Conservation (phyloP, 2,329 filamentous ascomycete genomes). For the Sarocladium brachiariae region DNA sequence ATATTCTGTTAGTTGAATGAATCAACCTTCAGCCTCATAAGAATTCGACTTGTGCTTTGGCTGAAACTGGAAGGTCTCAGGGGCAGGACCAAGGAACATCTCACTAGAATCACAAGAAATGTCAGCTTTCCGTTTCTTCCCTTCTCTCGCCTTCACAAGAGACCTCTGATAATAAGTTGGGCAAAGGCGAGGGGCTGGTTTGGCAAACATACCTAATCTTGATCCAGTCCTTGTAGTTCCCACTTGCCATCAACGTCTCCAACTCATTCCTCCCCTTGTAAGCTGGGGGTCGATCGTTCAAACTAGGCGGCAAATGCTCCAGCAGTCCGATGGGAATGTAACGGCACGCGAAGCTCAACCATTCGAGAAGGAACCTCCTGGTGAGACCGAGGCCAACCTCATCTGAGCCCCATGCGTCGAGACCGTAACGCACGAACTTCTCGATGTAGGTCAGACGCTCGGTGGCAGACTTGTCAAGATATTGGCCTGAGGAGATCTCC, state of each 20-base stretch:
- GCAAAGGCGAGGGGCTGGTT: too few relatives aligned
- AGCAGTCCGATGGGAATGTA: constrained; percentile 88
- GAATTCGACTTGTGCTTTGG: constrained; percentile 96
- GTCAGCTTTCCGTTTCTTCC: too few relatives aligned
- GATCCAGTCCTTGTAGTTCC: constrained; percentile 96
- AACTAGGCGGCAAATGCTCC: constrained; percentile 77
- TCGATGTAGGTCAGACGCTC: constrained; percentile 83
- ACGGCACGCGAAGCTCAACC: constrained; percentile 86
- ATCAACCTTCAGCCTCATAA: constrained; percentile 71
- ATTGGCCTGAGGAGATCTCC: constrained; percentile 86
- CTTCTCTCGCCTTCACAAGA: too few relatives aligned
- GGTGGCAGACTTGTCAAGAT: constrained; percentile 86
- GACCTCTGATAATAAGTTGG: too few relatives aligned
- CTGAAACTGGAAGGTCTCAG: constrained; percentile 86
- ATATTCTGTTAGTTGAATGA: too few relatives aligned
- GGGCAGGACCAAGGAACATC: constrained; percentile 92
- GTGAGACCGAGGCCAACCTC: constrained; percentile 90
- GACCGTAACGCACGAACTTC: constrained; percentile 81
- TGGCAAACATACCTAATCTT: constrained; percentile 79
- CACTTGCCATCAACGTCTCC: constrained; percentile 86
- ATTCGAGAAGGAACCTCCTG: constrained; percentile 87
- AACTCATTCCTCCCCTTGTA: constrained; percentile 82
- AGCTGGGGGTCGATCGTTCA: constrained; percentile 83
- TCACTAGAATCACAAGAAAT: constrained; percentile 52
- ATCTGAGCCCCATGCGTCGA: constrained; percentile 93